Percentiles rank a stretch among this genome's conserved stretches.
phyloP scores from a whole-genome alignment of 2,329 filamentous ascomycete genomes.

The Setomelanomma holmii region DNA sequence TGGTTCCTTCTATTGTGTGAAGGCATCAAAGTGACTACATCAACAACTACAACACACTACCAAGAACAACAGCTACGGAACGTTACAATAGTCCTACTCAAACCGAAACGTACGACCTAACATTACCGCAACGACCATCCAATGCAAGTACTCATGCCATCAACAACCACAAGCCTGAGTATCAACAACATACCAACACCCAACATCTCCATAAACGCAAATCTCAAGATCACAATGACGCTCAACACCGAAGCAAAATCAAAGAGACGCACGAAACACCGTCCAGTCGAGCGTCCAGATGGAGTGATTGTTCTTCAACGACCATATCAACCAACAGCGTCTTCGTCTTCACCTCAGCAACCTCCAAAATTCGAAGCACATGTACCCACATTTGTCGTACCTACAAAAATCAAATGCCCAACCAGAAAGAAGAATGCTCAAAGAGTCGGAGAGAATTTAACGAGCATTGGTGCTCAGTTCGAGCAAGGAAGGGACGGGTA shows the following conservation, averaged over 20 bases:
- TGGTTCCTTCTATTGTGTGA: background rate
- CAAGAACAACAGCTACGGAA: background rate
- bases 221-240: slow-evolving; percentile 5
- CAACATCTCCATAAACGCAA: background rate
- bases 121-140: background rate
- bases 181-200: background rate
- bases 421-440: background rate
- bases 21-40: background rate
- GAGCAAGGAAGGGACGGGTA: slow-evolving; percentile 5
- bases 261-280: slow-evolving; percentile 13
- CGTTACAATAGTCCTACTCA: background rate
- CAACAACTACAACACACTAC: background rate
- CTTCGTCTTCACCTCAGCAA: background rate
- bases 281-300: slow-evolving; percentile 19
- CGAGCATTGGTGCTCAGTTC: background rate
- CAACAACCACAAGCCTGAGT: background rate
- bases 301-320: slow-evolving; percentile 26
- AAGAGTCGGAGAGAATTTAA: background rate
- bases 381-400: background rate
- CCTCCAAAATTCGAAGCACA: slow-evolving; percentile 6
- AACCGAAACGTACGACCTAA: background rate
- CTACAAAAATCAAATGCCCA: background rate
- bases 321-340: slow-evolving; percentile 14
- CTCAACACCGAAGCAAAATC: background rate
- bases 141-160: background rate